Base-by-base conservation (phyloP, 2,329 filamentous ascomycete genomes). In the Domatiomyces globalis region DNA sequence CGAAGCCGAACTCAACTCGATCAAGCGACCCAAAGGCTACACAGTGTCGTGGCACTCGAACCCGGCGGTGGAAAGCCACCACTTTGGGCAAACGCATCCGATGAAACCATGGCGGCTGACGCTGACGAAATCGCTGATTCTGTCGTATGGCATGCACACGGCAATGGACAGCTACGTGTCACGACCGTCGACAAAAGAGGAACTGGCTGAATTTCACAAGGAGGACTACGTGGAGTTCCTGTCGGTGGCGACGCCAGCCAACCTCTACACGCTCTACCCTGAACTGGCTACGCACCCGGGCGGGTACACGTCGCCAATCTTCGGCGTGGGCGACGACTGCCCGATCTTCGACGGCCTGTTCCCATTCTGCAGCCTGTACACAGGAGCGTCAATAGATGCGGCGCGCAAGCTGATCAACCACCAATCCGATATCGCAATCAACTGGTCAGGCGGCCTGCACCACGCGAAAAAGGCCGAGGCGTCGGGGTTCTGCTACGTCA, bases 91-190 rank as follows among this genome's bases (percentile, higher is more conserved):
- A 70, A 89, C 87, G 8, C 92, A 98, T 72, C 92, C 92, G 18
- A 98, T 98, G 92, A 98, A 98, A 68, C 92, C 92, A 53, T 96
- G 92, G 90, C 86, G 92, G 36, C 73, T 98, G 57, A 95, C 89
- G 15, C 77, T 98, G 51, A 94, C 92, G 51, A 96, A 98, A 67
- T 87, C 92, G 62, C 79, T 98, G 46, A 87, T 98, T 57, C 83
- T 94, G 65, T 85, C 87, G 1, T 96, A 96, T 67, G 92, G 92
- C 59, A 87, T 98, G 78, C 88, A 94, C 62, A 85, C 90, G 63
- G 88, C 87, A 56, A 96, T 98, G 92, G 88, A 96, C 69, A 84
- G 90, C 58, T 95, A 94, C 69, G 78, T 87, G 49, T 80, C 90
- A 20, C 80, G 89, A 22, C 78, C 84, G 10, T 92, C 92, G 27